Evolutionary conservation across 768 basidiomycete genomes (phyloP).

Genomic region (Harrya chromipes): DNA sequence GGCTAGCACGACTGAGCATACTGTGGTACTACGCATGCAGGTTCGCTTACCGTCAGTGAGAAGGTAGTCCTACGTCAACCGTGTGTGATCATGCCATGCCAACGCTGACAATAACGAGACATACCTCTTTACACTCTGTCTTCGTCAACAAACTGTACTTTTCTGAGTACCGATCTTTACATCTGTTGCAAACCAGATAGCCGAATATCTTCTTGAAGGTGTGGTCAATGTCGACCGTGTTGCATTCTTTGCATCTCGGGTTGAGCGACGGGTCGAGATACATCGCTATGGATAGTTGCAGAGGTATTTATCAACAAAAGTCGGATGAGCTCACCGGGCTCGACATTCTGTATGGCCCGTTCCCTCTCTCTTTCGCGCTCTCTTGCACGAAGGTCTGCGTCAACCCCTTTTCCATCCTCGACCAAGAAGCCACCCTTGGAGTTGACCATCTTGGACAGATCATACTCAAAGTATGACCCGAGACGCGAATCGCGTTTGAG

Average conservation of each 20-base stretch:
- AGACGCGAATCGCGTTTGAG: constrained; percentile 74
- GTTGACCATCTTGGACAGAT: constrained; percentile 95
- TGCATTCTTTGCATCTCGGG: constrained; percentile 84
- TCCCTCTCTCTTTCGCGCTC: constrained; percentile 81
- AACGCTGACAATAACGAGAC: not conserved
- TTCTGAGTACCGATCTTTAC: constrained; percentile 87
- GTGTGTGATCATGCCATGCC: not conserved
- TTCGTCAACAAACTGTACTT: constrained; percentile 95
- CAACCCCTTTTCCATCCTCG: constrained; percentile 80
- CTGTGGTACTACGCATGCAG: not conserved
- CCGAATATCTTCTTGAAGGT: constrained; percentile 79
- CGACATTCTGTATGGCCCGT: constrained; percentile 68
- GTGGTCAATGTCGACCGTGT: constrained; percentile 85
- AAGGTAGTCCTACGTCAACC: constrained; percentile 72
- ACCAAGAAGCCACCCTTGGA: constrained; percentile 94
- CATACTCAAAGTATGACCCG: constrained; percentile 96
- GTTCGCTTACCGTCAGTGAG: constrained; percentile 77
- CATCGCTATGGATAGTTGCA: constrained; percentile 53
- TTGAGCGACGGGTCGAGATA: constrained; percentile 69
- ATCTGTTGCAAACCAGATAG: constrained; percentile 82
- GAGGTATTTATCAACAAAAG: not conserved
- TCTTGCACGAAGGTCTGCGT: constrained; percentile 70
- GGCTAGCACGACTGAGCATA: constrained; percentile 43
- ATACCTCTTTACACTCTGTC: constrained; percentile 94
- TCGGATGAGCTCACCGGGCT: constrained; percentile 52